Evolutionary conservation across 331 rosid species (phyloP), one percentile per base, ranked within the genome.

Genomic region (Acacia concinna): DNA sequence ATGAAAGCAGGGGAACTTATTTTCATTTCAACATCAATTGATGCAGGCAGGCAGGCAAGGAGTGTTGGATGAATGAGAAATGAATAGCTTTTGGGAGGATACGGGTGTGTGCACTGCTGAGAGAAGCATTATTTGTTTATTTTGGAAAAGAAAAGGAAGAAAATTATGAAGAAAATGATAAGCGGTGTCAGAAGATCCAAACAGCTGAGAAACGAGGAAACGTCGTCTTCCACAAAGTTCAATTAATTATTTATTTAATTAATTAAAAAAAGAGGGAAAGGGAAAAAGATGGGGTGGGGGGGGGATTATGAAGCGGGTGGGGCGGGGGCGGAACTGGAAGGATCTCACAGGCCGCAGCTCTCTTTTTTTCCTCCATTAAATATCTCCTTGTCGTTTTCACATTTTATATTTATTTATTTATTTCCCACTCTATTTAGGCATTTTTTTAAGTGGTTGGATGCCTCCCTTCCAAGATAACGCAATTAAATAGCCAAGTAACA

Each of bases 201-300:
- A 87, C 90, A 85, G 91, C 87, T 85, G 98, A 90, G 87, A 90
- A 88, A 91, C 97, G 93, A 93, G 97, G 99, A 96, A 93, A 93
- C 91, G 98, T 96, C 97, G 88, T 57, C 97, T 89, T 90, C 98
- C 84, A 81, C 89, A 85, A 84, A 81, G 89, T 89, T 87, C 68
- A 76, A 78, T 84, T 76, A 76, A 79, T 78, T 78, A 47, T 60
- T 56, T 68, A 12, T 32, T 32, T 37, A 6, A 6, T 1, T 5
- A 35, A 35, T 5, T 1, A 7, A 38, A 56, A 25, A 13, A 35
- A 5, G 43, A 40, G 2, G 41, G 60, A 73, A 27, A 44, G 25
- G 47, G 30, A 54, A 11, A 21, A 30, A 35, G 2, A 32, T 51
- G 18, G 41, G 28, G 57, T 75, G 47, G 25, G 25, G 78, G 37